Base-by-base conservation (phyloP, 495 filamentous ascomycete species). In the Opeltia flavorubescens region DNA sequence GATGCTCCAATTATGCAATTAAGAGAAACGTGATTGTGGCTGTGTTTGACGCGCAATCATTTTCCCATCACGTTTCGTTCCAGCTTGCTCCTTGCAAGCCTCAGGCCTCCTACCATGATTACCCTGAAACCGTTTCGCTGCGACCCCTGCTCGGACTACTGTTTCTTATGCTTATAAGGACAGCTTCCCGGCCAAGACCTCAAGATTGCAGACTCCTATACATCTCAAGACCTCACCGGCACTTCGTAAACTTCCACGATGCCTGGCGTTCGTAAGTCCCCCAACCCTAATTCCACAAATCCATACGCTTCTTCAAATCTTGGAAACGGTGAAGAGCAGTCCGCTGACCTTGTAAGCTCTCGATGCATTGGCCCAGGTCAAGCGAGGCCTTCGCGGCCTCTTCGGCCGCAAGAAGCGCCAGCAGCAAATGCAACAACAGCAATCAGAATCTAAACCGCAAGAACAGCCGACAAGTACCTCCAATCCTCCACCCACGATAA, bases 331-430 rank as follows among this genome's bases (percentile, higher is more conserved):
- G n/a, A n/a, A n/a, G n/a, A n/a, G n/a, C n/a, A n/a, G n/a, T n/a
- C n/a, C n/a, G n/a, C n/a, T n/a, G n/a, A n/a, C n/a, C n/a, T n/a
- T n/a, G n/a, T 12, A 15, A 55, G 53, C 53, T 31, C 50, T 47
- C 18, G 53, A 55, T 48, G 53, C 53, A 25, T 29, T 55, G 11
- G 53, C 53, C 36, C 53, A 55, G 29, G 53, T 55, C 18, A 55
- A 55, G 38, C 46, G 35, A 15, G 50, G 53, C 18, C 46, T 55
- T 15, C 46, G 46, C 17, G 45, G 50, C 17, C 50, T 55, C 38
- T 55, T 52, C 41, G 43, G 47, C 30, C 53, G 53, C 40, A 43
- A 49, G 15, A 55, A 55, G 36, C 36, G 44, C 15, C 43, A 45
- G 21, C 28, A 42, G 25, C 53, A 49, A 30, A n/a, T 23, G 17